Evolutionary conservation across 2,329 filamentous ascomycete genomes (phyloP).

Genomic region (Fusarium pseudocircinatum): DNA sequence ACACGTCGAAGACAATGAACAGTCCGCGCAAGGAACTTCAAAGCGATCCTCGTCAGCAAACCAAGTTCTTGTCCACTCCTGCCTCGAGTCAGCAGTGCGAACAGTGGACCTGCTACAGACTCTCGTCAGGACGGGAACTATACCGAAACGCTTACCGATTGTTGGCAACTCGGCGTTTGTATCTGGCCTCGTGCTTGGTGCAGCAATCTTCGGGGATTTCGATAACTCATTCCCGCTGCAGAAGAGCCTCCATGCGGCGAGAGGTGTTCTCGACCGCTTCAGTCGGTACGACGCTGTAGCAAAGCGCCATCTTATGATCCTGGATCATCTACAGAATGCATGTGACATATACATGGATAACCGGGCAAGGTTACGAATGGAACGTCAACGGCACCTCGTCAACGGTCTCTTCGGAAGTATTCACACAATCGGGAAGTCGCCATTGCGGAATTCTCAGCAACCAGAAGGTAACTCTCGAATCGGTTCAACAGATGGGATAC

Average conservation of each 20-base stretch:
- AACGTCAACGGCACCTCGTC: constrained; percentile 36
- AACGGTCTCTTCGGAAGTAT: constrained; percentile 40
- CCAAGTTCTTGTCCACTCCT: constrained; percentile 46
- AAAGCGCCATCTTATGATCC: constrained; percentile 37
- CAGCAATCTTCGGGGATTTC: constrained; percentile 57
- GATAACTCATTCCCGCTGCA: constrained; percentile 48
- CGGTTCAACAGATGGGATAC: background rate
- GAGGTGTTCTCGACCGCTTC: constrained; percentile 40
- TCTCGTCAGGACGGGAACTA: constrained; percentile 45
- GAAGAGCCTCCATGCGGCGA: constrained; percentile 38
- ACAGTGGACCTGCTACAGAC: constrained; percentile 51
- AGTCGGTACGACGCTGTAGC: constrained; percentile 31
- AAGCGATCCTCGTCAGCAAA: constrained; percentile 19
- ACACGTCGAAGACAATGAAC: constrained; percentile 32
- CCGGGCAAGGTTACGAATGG: constrained; percentile 36
- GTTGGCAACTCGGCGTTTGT: constrained; percentile 58
- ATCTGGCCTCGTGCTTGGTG: constrained; percentile 55
- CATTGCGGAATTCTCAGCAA: background rate
- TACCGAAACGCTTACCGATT: constrained; percentile 56
- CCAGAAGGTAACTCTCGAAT: background rate
- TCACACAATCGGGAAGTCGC: constrained; percentile 31
- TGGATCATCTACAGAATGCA: constrained; percentile 37
- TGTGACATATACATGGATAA: constrained; percentile 39
- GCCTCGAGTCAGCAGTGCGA: constrained; percentile 48
- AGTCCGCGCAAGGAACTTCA: constrained; percentile 4